Evolutionary conservation across 768 basidiomycete species (phyloP).

Genomic region (Dentipellis fragilis): DNA sequence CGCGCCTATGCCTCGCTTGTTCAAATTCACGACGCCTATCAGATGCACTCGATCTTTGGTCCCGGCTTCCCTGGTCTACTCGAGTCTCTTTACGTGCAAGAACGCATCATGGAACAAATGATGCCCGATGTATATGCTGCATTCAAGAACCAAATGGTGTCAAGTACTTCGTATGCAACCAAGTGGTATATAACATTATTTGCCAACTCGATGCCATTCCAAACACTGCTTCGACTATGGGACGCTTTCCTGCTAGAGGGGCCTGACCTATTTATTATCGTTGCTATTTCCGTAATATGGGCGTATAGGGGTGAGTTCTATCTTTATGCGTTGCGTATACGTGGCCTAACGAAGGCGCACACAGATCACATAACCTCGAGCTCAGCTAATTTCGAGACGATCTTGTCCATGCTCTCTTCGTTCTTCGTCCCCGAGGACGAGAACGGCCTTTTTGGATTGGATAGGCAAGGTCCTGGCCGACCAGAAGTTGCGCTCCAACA

Average conservation of each 20-base stretch:
- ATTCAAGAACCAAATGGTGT: constrained; percentile 83
- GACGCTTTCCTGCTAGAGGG: constrained; percentile 91
- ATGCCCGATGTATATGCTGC: constrained; percentile 86
- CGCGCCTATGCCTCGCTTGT: constrained; percentile 78
- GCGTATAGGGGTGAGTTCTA: constrained; percentile 65
- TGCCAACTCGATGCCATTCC: constrained; percentile 90
- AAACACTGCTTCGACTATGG: constrained; percentile 91
- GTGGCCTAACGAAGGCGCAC: neutral
- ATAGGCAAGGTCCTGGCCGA: constrained; percentile 49
- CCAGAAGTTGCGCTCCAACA: constrained; percentile 59
- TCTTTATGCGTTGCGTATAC: neutral
- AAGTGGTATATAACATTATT: constrained; percentile 99
- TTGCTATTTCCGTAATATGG: constrained; percentile 87
- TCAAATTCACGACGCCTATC: constrained; percentile 82
- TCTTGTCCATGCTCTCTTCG: constrained; percentile 83
- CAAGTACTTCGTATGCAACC: constrained; percentile 90
- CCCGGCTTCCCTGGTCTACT: constrained; percentile 95
- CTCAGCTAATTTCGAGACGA: constrained; percentile 80
- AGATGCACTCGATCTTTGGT: constrained; percentile 79
- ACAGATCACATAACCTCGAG: constrained; percentile 76
- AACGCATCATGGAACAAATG: constrained; percentile 74
- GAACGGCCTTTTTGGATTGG: constrained; percentile 70
- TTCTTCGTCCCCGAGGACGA: constrained; percentile 94
- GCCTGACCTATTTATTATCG: constrained; percentile 76
- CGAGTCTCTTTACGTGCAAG: constrained; percentile 94